Conservation (phyloP, 768 basidiomycete genomes). For the Tremella fuciformis region DNA sequence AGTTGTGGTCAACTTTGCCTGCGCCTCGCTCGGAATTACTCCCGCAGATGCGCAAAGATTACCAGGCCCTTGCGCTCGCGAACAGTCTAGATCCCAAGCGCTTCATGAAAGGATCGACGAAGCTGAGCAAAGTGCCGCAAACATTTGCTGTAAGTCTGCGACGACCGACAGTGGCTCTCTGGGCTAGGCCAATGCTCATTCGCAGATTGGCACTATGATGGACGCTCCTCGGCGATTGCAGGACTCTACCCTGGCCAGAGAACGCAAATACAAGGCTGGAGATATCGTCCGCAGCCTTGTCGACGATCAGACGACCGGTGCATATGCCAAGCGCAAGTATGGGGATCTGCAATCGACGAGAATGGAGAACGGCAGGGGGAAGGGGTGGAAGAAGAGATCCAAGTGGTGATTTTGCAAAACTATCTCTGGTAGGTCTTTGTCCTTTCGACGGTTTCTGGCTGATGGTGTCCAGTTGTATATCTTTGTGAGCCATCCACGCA, state of each 20-base stretch:
- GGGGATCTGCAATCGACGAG: slow-evolving; percentile 45
- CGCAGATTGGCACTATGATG: slow-evolving; percentile 47
- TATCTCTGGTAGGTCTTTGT: no score
- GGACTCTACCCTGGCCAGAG: slow-evolving; percentile 39
- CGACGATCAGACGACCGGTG: slow-evolving; percentile 31
- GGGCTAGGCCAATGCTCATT: not conserved
- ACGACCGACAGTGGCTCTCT: not conserved
- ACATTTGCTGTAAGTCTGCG: slow-evolving; percentile 44
- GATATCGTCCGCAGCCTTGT: slow-evolving; percentile 43
- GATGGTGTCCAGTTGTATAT: no score
- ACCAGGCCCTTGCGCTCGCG: slow-evolving; percentile 47
- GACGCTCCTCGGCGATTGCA: slow-evolving; percentile 45
- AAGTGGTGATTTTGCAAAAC: slow-evolving; percentile 35
- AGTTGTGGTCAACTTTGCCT: slow-evolving; percentile 47
- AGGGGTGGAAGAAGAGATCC: slow-evolving; percentile 49
- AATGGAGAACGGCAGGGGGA: slow-evolving; percentile 50
- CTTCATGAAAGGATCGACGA: slow-evolving; percentile 50
- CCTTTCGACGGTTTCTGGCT: no score
- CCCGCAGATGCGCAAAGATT: slow-evolving; percentile 50
- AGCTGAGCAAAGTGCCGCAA: slow-evolving; percentile 43
- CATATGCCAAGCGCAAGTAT: slow-evolving; percentile 51
- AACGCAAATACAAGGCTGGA: slow-evolving; percentile 43
- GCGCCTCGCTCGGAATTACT: slow-evolving; percentile 36
- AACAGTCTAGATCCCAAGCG: slow-evolving; percentile 51
- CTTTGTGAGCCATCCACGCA: no score